Evolutionary conservation across 2,329 filamentous ascomycete species (phyloP).

Genomic region (Colletotrichum agaves): DNA sequence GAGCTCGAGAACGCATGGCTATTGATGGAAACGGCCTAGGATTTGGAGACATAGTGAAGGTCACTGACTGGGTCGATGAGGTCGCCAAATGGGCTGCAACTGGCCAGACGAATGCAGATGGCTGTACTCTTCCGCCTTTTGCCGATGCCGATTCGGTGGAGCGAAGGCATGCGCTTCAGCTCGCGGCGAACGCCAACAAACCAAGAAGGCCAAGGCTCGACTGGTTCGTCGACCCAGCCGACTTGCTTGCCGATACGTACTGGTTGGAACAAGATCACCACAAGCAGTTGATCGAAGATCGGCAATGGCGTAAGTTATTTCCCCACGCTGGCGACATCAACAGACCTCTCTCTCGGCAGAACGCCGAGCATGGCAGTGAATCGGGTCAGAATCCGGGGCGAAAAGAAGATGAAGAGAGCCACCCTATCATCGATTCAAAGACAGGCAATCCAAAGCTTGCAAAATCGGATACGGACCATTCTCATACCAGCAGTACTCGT

Average conservation of each 20-base stretch:
- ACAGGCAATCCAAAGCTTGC: slow-evolving; percentile 39
- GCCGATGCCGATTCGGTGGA: slow-evolving; percentile 55
- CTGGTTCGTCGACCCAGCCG: slow-evolving; percentile 85
- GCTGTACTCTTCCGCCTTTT: slow-evolving; percentile 58
- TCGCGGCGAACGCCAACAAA: slow-evolving; percentile 62
- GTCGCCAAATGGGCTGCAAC: slow-evolving; percentile 64
- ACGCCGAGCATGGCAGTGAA: slow-evolving; percentile 37
- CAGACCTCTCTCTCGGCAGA: slow-evolving; percentile 44
- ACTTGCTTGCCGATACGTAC: slow-evolving; percentile 88
- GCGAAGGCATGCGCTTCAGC: slow-evolving; percentile 50
- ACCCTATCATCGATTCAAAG: slow-evolving; percentile 35
- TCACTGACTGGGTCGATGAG: slow-evolving; percentile 81
- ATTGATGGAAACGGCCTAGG: slow-evolving; percentile 81
- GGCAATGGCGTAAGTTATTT: slow-evolving; percentile 79
- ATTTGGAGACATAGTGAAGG: slow-evolving; percentile 78
- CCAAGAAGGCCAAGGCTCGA: slow-evolving; percentile 80
- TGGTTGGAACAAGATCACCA: slow-evolving; percentile 89
- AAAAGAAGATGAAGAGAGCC: slow-evolving; percentile 14
- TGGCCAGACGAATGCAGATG: slow-evolving; percentile 46
- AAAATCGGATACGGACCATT: slow-evolving; percentile 52
- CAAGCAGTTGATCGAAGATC: slow-evolving; percentile 83
- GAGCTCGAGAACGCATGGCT: slow-evolving; percentile 78
- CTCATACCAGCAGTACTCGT: slow-evolving; percentile 63
- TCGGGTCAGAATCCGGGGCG: slow-evolving; percentile 14
- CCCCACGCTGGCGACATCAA: slow-evolving; percentile 50